Evolutionary conservation across 768 basidiomycete genomes (phyloP).

Genomic region (Hygrocybe punicea): DNA sequence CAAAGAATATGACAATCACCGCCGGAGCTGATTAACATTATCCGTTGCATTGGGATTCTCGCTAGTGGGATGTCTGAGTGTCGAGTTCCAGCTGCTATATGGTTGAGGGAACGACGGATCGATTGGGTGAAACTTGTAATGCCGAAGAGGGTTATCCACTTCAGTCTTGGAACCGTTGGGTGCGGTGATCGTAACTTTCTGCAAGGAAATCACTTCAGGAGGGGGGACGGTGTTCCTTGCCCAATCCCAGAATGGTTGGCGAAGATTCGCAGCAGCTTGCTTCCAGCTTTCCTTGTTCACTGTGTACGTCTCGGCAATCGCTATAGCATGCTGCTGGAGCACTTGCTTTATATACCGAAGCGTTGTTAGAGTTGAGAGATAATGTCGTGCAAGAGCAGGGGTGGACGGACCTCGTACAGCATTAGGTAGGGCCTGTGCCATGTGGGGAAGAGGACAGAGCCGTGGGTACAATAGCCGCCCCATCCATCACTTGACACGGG

Average conservation of each 20-base stretch:
- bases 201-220: slow-evolving; percentile 35
- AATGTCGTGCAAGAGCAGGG: background rate
- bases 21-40: slow-evolving; percentile 27
- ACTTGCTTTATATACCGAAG: slow-evolving; percentile 40
- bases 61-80: slow-evolving; percentile 33
- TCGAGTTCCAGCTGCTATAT: slow-evolving; percentile 32
- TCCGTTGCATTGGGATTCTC: slow-evolving; percentile 26
- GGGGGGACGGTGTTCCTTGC: slow-evolving; percentile 41
- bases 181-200: slow-evolving; percentile 32
- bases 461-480: slow-evolving; percentile 58
- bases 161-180: slow-evolving; percentile 28
- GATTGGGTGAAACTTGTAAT: slow-evolving; percentile 30
- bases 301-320: slow-evolving; percentile 43
- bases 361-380: background rate
- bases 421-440: slow-evolving; percentile 55
- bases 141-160: slow-evolving; percentile 21
- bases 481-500: slow-evolving; percentile 23
- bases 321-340: slow-evolving; percentile 37
- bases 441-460: slow-evolving; percentile 50
- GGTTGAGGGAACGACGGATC: slow-evolving; percentile 30
- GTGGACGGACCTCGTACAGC: slow-evolving; percentile 47
- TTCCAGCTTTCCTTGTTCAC: slow-evolving; percentile 28
- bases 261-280: slow-evolving; percentile 36
- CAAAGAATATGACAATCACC: slow-evolving; percentile 16
- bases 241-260: slow-evolving; percentile 56